Evolutionary conservation across 1,139 yeast species (phyloP).

Genomic region (Yamadazyma conglobata): DNA sequence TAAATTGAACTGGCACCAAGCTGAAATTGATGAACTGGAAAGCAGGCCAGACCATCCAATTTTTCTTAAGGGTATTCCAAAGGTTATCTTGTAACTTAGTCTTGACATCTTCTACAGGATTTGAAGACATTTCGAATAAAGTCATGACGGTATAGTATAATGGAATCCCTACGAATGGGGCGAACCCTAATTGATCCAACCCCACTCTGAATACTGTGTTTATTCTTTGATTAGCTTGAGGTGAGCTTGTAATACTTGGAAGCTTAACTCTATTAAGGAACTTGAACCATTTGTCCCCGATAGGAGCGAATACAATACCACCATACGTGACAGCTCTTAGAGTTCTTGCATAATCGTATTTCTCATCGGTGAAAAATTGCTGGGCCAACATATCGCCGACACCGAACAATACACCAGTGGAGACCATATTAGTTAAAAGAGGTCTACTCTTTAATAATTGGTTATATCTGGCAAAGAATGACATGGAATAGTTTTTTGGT

Average conservation of each 20-base stretch:
- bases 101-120: constrained; percentile 27
- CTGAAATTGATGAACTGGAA: constrained; percentile 73
- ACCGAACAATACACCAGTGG: constrained; percentile 42
- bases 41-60: constrained; percentile 87
- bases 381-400: constrained; percentile 43
- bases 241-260: constrained; percentile 8
- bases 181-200: constrained; percentile 71
- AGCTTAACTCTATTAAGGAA: constrained; percentile 20
- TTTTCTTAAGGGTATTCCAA: constrained; percentile 60
- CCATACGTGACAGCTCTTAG: constrained; percentile 36
- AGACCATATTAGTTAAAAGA: constrained; percentile 32
- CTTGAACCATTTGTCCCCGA: constrained; percentile 42
- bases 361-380: constrained; percentile 20
- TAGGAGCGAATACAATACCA: constrained; percentile 38
- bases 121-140: constrained; percentile 45
- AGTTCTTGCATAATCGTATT: constrained; percentile 31
- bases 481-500: constrained; percentile 5
- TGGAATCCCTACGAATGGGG: constrained; percentile 69
- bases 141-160: constrained; percentile 69
- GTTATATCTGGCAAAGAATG: constrained; percentile 22
- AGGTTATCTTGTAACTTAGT: constrained; percentile 46
- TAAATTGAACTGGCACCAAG: constrained; percentile 63
- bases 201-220: constrained; percentile 50
- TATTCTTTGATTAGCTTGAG: constrained; percentile 6
- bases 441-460: constrained; percentile 30